These are phyloP conservation scores for Entomortierella chlamydospora DNA, from an alignment of 192 early-diverging fungal genomes.

Conservation along the genomic window DNA sequence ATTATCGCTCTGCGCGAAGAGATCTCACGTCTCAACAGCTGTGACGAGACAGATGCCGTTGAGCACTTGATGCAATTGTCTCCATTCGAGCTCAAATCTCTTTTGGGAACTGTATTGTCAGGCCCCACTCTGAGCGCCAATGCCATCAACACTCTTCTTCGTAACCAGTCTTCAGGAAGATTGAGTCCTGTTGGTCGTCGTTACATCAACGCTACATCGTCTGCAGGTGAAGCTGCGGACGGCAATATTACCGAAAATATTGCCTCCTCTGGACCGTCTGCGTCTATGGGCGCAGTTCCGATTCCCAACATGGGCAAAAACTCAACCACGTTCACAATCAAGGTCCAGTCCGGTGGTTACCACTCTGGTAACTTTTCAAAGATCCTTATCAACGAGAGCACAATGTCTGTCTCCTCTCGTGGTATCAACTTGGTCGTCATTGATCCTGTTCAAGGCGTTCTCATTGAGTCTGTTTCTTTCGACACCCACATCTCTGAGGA, in stretches of 20 bases:
- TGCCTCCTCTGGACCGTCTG: constrained; percentile 23
- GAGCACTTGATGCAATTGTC: constrained; percentile 85
- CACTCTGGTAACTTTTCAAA: constrained; percentile 79
- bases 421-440: constrained; percentile 84
- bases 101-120: constrained; percentile 79
- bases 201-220: not conserved
- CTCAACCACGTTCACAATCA: constrained; percentile 63
- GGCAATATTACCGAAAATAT: constrained; percentile 12
- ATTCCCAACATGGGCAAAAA: constrained; percentile 52
- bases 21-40: constrained; percentile 77
- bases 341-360: constrained; percentile 78
- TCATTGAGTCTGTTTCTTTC: constrained; percentile 77
- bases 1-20: constrained; percentile 91
- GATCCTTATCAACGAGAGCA: constrained; percentile 68
- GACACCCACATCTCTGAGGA: constrained; percentile 76
- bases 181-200: constrained; percentile 45
- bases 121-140: constrained; percentile 64
- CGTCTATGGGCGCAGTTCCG: constrained; percentile 28
- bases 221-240: not conserved
- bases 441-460: constrained; percentile 73
- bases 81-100: constrained; percentile 82
- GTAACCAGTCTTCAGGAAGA: constrained; percentile 55
- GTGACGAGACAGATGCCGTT: constrained; percentile 82
- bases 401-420: constrained; percentile 67
- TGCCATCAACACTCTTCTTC: constrained; percentile 55